Evolutionary conservation across 2,329 filamentous ascomycete species (phyloP).

Genomic region (Verticillium longisporum): DNA sequence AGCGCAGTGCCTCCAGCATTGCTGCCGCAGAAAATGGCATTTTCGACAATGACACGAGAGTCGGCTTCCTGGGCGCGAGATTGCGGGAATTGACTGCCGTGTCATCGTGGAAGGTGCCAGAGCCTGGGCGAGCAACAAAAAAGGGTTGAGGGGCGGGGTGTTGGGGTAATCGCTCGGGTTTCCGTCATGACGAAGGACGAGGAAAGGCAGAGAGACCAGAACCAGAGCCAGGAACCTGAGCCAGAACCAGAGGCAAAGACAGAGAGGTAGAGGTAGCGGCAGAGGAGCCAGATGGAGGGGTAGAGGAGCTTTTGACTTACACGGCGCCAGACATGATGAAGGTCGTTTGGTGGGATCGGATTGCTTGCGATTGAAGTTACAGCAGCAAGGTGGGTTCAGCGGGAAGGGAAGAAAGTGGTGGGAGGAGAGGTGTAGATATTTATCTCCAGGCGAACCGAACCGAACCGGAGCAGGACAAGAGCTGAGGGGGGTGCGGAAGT

Average conservation of each 20-base stretch:
- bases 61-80: not conserved
- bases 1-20: no score
- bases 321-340: slow-evolving; percentile 59
- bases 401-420: slow-evolving; percentile 1
- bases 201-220: not conserved
- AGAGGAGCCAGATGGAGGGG: slow-evolving; percentile 16
- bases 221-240: not conserved
- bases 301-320: slow-evolving; percentile 42
- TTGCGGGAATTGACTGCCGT: slow-evolving; percentile 26
- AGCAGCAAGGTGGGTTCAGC: slow-evolving; percentile 6
- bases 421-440: slow-evolving; percentile 12
- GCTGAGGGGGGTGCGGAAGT: not conserved
- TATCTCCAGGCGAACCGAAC: slow-evolving; percentile 8
- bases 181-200: not conserved
- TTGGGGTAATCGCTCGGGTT: slow-evolving; percentile 24
- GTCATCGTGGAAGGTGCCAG: slow-evolving; percentile 14
- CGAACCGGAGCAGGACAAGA: not conserved
- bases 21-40: not conserved
- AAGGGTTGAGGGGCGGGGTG: slow-evolving; percentile 26
- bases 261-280: slow-evolving; percentile 1
- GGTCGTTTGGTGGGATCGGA: slow-evolving; percentile 6
- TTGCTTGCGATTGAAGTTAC: slow-evolving; percentile 4
- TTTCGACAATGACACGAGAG: not conserved
- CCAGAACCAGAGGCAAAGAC: not conserved
- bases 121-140: slow-evolving; percentile 8